phyloP scores from a whole-genome alignment of 2,329 filamentous ascomycete genomes.

The Nemania sp. region DNA sequence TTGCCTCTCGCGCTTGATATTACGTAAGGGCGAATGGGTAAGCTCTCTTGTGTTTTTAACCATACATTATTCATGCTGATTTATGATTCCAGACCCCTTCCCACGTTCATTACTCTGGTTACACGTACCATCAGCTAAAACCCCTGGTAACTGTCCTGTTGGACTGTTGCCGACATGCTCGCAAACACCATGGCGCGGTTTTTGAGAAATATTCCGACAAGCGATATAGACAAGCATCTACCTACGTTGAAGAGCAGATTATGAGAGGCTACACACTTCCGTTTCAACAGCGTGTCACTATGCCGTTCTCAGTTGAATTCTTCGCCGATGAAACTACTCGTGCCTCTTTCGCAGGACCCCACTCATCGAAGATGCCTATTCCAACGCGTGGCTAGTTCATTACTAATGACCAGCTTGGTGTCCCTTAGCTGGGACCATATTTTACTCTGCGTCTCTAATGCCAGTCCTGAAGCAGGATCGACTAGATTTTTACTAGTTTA shows the following conservation, averaged over 20 bases:
- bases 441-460: neutral
- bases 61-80: slow-evolving; percentile 53
- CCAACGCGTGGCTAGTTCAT: slow-evolving; percentile 40
- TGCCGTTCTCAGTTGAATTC: slow-evolving; percentile 31
- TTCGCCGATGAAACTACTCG: slow-evolving; percentile 35
- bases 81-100: slow-evolving; percentile 71
- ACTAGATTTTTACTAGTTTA: neutral
- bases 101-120: slow-evolving; percentile 93
- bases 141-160: slow-evolving; percentile 82
- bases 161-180: slow-evolving; percentile 86
- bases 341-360: slow-evolving; percentile 24
- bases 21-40: slow-evolving; percentile 95
- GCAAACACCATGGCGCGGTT: slow-evolving; percentile 85
- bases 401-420: neutral
- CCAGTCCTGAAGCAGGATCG: neutral
- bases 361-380: slow-evolving; percentile 46
- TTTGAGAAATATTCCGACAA: slow-evolving; percentile 93
- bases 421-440: neutral
- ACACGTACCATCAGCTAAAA: slow-evolving; percentile 86
- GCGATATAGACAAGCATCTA: slow-evolving; percentile 85
- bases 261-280: slow-evolving; percentile 68
- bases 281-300: slow-evolving; percentile 47
- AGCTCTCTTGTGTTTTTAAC: slow-evolving; percentile 53
- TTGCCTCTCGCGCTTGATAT: slow-evolving; percentile 87
- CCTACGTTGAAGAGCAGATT: slow-evolving; percentile 82